Conservation (phyloP, 2,329 filamentous ascomycete genomes). For the Huntiella savannae region DNA sequence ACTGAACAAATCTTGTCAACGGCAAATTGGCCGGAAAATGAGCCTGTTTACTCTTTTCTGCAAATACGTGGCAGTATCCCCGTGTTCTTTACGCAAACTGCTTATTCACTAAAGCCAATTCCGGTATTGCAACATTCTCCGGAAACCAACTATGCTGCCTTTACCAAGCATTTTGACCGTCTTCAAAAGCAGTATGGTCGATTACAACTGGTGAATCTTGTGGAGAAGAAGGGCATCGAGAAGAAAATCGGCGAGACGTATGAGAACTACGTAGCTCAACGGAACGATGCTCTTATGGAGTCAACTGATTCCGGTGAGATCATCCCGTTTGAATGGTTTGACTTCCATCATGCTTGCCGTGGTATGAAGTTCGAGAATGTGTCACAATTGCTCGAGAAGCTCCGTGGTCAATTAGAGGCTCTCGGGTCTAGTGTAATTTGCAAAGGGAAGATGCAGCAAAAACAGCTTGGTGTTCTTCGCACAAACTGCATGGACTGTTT, state of each 20-base stretch:
- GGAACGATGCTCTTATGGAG: slow-evolving; percentile 34
- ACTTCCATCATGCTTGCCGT: slow-evolving; percentile 80
- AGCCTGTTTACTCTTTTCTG: slow-evolving; percentile 60
- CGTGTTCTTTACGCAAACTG: slow-evolving; percentile 84
- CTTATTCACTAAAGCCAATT: slow-evolving; percentile 78
- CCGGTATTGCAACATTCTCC: slow-evolving; percentile 66
- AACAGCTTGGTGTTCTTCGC: slow-evolving; percentile 60
- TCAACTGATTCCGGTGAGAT: background rate
- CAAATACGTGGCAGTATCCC: slow-evolving; percentile 86
- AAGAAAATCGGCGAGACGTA: slow-evolving; percentile 61
- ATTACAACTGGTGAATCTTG: slow-evolving; percentile 66
- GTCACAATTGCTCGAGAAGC: slow-evolving; percentile 50
- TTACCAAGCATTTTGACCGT: slow-evolving; percentile 59
- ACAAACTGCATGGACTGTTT: slow-evolving; percentile 99
- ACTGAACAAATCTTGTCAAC: slow-evolving; percentile 83
- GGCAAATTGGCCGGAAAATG: slow-evolving; percentile 32
- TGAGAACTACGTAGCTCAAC: slow-evolving; percentile 42
- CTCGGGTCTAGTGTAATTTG: slow-evolving; percentile 50
- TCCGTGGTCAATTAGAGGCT: slow-evolving; percentile 47
- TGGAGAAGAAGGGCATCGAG: slow-evolving; percentile 78
- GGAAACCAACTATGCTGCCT: slow-evolving; percentile 59
- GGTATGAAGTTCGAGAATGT: slow-evolving; percentile 99
- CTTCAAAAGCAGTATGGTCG: slow-evolving; percentile 50
- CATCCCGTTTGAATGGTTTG: slow-evolving; percentile 75
- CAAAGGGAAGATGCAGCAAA: slow-evolving; percentile 22